phyloP scores from a whole-genome alignment of 2,329 filamentous ascomycete genomes.

The Epichloe scottii region DNA sequence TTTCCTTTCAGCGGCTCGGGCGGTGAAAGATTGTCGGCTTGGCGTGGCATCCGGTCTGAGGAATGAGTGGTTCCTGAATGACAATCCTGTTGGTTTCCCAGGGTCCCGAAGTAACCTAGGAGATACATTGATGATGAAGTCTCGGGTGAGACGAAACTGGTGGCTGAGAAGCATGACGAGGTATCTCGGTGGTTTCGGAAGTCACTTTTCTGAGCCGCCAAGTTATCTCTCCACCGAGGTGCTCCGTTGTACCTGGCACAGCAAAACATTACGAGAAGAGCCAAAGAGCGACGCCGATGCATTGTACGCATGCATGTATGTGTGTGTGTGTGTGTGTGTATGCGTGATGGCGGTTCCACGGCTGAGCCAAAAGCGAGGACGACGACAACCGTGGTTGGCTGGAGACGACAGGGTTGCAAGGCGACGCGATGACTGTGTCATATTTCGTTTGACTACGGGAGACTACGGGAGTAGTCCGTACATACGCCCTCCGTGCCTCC shows the following conservation, averaged over 20 bases:
- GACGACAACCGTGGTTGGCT: not conserved
- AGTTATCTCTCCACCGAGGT: no score
- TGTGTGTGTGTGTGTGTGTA: rapidly evolving
- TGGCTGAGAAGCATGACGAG: not conserved
- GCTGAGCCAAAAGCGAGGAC: not conserved
- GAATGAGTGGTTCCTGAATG: not conserved
- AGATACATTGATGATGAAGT: no score
- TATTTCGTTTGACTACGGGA: not conserved
- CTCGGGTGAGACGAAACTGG: not conserved
- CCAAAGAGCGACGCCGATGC: no score
- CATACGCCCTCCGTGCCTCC: not conserved
- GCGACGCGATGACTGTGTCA: conserved; percentile 1
- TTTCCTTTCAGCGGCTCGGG: not conserved
- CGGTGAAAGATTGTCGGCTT: not conserved
- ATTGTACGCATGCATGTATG: no score
- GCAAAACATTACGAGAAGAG: not conserved
- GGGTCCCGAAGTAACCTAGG: no score
- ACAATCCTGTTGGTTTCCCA: not conserved
- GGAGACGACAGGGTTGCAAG: not conserved
- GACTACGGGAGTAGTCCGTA: no score
- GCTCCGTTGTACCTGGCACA: no score
- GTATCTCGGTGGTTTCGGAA: no score
- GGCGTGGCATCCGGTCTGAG: not conserved
- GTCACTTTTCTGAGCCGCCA: no score
- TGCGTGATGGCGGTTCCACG: not conserved